Evolutionary conservation across 306 rosid species (phyloP).

Genomic region (Ochetophila trinervis): DNA sequence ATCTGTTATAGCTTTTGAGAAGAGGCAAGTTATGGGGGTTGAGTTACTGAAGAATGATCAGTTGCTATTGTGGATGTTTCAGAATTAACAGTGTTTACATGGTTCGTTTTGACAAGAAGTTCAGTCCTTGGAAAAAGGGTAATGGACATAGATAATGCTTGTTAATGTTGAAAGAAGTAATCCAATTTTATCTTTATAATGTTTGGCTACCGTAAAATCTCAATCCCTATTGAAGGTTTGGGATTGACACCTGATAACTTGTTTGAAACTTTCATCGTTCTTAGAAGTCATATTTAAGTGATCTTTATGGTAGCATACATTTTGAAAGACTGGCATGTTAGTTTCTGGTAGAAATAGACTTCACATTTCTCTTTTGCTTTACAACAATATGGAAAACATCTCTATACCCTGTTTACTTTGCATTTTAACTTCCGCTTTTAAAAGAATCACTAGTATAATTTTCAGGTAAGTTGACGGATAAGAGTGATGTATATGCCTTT

Average conservation of each 20-base stretch:
- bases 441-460: background rate
- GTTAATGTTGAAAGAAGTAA: background rate
- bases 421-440: slow-evolving; percentile 1
- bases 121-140: too few species aligned
- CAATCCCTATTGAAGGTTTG: too few species aligned
- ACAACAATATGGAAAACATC: background rate
- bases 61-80: too few species aligned
- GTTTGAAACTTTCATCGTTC: too few species aligned
- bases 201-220: background rate
- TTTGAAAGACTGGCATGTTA: background rate
- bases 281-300: too few species aligned
- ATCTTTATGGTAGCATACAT: background rate
- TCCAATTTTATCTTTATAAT: background rate
- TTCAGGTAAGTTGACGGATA: slow-evolving; percentile 83
- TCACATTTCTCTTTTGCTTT: background rate
- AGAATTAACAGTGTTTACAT: too few species aligned
- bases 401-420: background rate
- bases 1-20: too few species aligned
- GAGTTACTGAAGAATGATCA: too few species aligned
- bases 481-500: slow-evolving; percentile 93
- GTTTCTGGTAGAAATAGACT: background rate
- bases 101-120: too few species aligned
- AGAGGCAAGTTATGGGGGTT: too few species aligned
- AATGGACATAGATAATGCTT: background rate
- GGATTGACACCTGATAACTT: too few species aligned